Evolutionary conservation across 1,284 basidiomycete species (phyloP), one percentile per base, ranked within the genome.

Genomic region (Sparassis latifolia): DNA sequence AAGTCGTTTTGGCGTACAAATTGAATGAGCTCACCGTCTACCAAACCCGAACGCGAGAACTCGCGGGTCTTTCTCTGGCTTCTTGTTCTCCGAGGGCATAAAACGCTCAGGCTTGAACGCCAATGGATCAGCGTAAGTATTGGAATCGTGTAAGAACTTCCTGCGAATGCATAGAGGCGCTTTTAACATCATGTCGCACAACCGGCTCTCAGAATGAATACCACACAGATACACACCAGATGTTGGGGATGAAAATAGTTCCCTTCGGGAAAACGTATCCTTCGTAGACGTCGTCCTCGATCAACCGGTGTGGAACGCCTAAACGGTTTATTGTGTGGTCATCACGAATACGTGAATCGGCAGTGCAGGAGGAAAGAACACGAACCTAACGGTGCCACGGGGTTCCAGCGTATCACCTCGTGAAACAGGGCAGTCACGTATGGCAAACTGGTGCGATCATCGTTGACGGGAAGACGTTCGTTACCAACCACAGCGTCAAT

Each of bases 251-350:
- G 42, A 68, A 51, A 33, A 60, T 52, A 2, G 61, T 57, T 39
- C 58, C 64, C 49, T 66, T 63, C 28, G 66, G 64, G 20, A 68
- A 58, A 37, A 51, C 51, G 52, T 64, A 65, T 2, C 64, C 66
- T 10, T 53, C 51, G 50, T 68, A 52, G n/a, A 61, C 47, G 47
- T 66, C 66, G 39, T 68, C 66, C 52, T 63, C 55, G 32, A 52
- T 57, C n/a, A 60, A 30, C 7, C 58, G 56, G 50, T 67, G 66
- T 28, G 63, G 59, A 10, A 63, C 49, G 12, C 56, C 64, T 63
- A 32, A 12, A 20, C 31, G 9, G 7, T 10, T 4, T 12, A 31
- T 35, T 30, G 7, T 30, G 20, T 35, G 12, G 35, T n/a, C 10
- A 39, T 9, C n/a, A 1, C 3, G 20, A 20, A 20, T 20, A 20